Conservation (phyloP, 108 stramenopile genomes). For the Hondaea fermentalgiana region DNA sequence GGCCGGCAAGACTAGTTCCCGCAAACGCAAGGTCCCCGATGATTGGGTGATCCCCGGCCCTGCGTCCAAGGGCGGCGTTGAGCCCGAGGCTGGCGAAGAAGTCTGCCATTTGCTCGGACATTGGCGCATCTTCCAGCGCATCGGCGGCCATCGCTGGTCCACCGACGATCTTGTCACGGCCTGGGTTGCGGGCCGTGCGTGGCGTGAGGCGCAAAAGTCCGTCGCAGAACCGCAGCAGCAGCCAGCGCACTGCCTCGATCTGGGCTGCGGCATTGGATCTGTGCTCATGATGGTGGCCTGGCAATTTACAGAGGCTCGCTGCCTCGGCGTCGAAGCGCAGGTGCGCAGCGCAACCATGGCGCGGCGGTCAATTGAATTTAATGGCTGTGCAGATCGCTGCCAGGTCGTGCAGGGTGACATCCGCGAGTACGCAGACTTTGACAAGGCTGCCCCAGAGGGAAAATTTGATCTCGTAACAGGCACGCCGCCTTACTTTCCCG, state of each 20-base stretch:
- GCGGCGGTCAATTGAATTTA: neutral
- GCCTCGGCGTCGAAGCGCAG: constrained; percentile 30
- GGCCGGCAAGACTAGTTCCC: neutral
- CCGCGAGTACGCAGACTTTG: neutral
- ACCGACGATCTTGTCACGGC: constrained; percentile 30
- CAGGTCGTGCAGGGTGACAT: neutral
- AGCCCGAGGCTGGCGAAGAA: neutral
- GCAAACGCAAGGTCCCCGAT: neutral
- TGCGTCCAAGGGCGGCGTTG: neutral
- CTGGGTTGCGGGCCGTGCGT: constrained; percentile 2
- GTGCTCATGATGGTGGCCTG: constrained; percentile 26
- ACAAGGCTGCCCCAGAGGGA: neutral
- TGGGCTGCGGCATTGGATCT: constrained; percentile 30
- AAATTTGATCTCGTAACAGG: constrained; percentile 28
- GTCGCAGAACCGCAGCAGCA: neutral
- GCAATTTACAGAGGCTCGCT: neutral
- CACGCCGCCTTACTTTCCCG: constrained; percentile 29
- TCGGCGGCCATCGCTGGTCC: constrained; percentile 24
- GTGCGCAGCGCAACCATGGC: neutral
- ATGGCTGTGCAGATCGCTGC: neutral
- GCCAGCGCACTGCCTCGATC: neutral
- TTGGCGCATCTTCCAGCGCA: constrained; percentile 21
- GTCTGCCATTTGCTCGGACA: constrained; percentile 9
- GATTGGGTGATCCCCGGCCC: neutral
- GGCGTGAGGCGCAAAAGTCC: neutral